phyloP scores from a whole-genome alignment of 306 rosid species.

The Glycine tomentella region DNA sequence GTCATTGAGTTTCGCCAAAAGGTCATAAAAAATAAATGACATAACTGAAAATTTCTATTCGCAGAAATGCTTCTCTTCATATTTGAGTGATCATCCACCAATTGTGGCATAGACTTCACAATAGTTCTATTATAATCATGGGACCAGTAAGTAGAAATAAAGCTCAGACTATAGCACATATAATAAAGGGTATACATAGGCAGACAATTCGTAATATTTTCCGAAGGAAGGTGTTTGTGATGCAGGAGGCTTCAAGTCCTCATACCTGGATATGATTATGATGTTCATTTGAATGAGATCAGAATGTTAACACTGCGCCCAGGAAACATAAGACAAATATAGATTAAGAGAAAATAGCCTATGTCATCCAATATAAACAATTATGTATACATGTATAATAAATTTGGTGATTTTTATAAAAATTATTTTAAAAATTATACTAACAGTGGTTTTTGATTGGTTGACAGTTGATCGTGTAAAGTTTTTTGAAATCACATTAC shows the following conservation, averaged over 20 bases:
- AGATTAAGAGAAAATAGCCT: neutral
- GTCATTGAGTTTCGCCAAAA: slow-evolving; percentile 3
- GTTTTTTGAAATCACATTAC: too few relatives aligned
- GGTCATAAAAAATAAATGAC: slow-evolving; percentile 29
- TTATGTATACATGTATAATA: too few relatives aligned
- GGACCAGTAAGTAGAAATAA: slow-evolving; percentile 35
- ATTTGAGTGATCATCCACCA: too few relatives aligned
- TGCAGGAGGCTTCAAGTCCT: slow-evolving; percentile 94
- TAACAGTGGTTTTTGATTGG: too few relatives aligned
- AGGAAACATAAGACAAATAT: slow-evolving; percentile 1
- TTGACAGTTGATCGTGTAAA: too few relatives aligned
- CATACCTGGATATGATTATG: too few relatives aligned
- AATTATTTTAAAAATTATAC: too few relatives aligned
- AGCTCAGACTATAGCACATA: slow-evolving; percentile 16
- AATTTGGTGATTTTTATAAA: too few relatives aligned
- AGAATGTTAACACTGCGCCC: too few relatives aligned
- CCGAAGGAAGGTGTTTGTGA: slow-evolving; percentile 65
- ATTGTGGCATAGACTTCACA: slow-evolving; percentile 38
- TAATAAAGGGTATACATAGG: slow-evolving; percentile 1
- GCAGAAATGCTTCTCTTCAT: slow-evolving; percentile 42
- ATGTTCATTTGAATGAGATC: slow-evolving; percentile 35
- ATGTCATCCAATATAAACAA: too few relatives aligned
- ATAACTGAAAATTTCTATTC: slow-evolving; percentile 33
- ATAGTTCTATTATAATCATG: slow-evolving; percentile 29
- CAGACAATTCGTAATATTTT: slow-evolving; percentile 44